Conservation (phyloP, 371 early-diverging fungal species). For the Mucor indicus region DNA sequence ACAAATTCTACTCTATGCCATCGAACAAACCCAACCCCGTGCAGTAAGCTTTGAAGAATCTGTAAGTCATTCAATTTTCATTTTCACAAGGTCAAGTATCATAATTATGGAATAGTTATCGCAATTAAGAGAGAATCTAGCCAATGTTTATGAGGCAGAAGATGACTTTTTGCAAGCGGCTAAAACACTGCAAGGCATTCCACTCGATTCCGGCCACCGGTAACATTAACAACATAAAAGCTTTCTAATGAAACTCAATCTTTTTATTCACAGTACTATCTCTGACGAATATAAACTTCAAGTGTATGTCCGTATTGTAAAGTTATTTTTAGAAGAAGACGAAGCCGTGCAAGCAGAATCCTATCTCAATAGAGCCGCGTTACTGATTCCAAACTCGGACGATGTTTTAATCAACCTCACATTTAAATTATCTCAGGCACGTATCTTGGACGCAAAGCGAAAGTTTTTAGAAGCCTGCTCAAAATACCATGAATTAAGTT, state of each 20-base stretch:
- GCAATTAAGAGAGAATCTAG: slow-evolving; percentile 68
- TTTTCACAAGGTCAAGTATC: background rate
- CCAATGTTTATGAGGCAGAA: slow-evolving; percentile 68
- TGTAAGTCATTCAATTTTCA: slow-evolving; percentile 32
- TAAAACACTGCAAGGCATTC: slow-evolving; percentile 74
- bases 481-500: slow-evolving; percentile 83
- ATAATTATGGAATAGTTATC: slow-evolving; percentile 55
- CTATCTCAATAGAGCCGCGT: slow-evolving; percentile 78
- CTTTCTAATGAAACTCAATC: background rate
- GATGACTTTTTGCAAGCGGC: slow-evolving; percentile 84
- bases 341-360: slow-evolving; percentile 79
- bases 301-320: slow-evolving; percentile 83
- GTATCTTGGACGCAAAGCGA: slow-evolving; percentile 83
- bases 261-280: slow-evolving; percentile 45
- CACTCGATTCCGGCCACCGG: slow-evolving; percentile 86
- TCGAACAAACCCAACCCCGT: slow-evolving; percentile 61
- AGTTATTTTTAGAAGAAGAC: slow-evolving; percentile 80
- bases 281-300: slow-evolving; percentile 76
- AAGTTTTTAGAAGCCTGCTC: slow-evolving; percentile 83
- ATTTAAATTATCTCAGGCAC: slow-evolving; percentile 79
- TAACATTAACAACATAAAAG: slow-evolving; percentile 16
- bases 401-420: slow-evolving; percentile 53
- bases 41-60: slow-evolving; percentile 89
- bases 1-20: slow-evolving; percentile 51
- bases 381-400: slow-evolving; percentile 58